phyloP scores from a whole-genome alignment of 768 basidiomycete genomes.

The Tubosaeta brunneosetosa region DNA sequence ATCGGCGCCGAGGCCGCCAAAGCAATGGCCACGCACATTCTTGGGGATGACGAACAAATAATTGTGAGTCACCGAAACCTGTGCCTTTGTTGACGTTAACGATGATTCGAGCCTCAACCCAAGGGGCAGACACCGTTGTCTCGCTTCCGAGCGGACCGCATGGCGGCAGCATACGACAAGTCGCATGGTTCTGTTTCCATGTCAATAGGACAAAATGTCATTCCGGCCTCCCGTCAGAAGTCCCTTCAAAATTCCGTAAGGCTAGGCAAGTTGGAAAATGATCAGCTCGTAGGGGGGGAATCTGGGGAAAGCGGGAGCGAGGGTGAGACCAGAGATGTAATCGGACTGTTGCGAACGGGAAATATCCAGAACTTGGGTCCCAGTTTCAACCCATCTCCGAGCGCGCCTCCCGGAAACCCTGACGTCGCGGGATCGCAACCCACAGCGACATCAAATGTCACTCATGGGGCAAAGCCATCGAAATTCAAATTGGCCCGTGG shows the following conservation, averaged over 20 bases:
- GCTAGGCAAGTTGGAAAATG: conserved; percentile 52
- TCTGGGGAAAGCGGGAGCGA: conserved; percentile 53
- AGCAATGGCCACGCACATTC: conserved; percentile 46
- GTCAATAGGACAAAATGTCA: conserved; percentile 39
- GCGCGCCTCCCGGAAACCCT: not conserved
- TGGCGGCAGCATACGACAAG: conserved; percentile 47
- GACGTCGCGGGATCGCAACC: not conserved
- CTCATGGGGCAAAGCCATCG: conserved; percentile 36
- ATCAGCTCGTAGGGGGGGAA: conserved; percentile 47
- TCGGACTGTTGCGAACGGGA: conserved; percentile 48
- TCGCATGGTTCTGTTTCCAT: conserved; percentile 33
- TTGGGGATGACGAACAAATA: conserved; percentile 42
- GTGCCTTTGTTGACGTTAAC: conserved; percentile 3
- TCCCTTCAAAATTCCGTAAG: conserved; percentile 50
- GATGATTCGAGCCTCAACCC: conserved; percentile 23
- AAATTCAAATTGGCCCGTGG: conserved; percentile 40
- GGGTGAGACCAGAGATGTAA: conserved; percentile 45
- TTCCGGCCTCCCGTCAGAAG: conserved; percentile 42
- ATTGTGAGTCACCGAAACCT: conserved; percentile 31
- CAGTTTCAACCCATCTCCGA: conserved; percentile 25
- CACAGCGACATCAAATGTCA: not conserved
- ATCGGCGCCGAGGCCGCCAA: conserved; percentile 52
- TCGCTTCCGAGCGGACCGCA: conserved; percentile 57
- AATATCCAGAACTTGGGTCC: conserved; percentile 53
- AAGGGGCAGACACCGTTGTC: conserved; percentile 52